Conservation (phyloP, 2,329 filamentous ascomycete genomes). For the Boeremia exigua region DNA sequence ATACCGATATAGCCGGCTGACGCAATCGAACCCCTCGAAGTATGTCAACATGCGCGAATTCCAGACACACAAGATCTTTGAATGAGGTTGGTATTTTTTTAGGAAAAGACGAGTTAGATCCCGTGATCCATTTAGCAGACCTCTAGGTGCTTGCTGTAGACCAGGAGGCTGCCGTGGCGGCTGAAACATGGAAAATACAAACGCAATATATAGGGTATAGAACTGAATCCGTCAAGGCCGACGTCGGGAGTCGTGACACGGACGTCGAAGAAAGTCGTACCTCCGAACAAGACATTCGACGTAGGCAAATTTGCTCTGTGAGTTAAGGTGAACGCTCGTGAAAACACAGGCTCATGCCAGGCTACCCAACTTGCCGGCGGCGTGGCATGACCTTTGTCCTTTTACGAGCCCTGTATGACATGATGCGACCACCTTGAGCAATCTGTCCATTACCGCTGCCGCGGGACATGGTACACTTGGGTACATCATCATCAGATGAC, state of each 20-base stretch:
- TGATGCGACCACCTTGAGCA: constrained; percentile 63
- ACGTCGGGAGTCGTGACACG: too few relatives aligned
- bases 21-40: constrained; percentile 13
- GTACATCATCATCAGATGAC: constrained; percentile 75
- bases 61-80: not conserved
- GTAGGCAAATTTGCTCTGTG: not conserved
- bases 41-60: not conserved
- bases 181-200: not conserved
- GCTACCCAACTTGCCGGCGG: constrained; percentile 9
- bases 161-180: too few relatives aligned
- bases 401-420: constrained; percentile 41
- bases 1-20: constrained; percentile 32
- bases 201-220: constrained; percentile 17
- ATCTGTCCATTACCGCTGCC: constrained; percentile 60
- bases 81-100: too few relatives aligned
- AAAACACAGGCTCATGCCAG: not conserved
- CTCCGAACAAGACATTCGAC: not conserved
- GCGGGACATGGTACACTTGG: constrained; percentile 88
- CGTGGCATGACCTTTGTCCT: constrained; percentile 29
- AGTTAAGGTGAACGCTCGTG: too few relatives aligned
- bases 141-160: too few relatives aligned
- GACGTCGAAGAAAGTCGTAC: not conserved
- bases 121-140: too few relatives aligned
- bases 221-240: not conserved
- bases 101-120: not conserved